Evolutionary conservation across 495 filamentous ascomycete species (phyloP).

Genomic region (Massariosphaeria phaeospora): DNA sequence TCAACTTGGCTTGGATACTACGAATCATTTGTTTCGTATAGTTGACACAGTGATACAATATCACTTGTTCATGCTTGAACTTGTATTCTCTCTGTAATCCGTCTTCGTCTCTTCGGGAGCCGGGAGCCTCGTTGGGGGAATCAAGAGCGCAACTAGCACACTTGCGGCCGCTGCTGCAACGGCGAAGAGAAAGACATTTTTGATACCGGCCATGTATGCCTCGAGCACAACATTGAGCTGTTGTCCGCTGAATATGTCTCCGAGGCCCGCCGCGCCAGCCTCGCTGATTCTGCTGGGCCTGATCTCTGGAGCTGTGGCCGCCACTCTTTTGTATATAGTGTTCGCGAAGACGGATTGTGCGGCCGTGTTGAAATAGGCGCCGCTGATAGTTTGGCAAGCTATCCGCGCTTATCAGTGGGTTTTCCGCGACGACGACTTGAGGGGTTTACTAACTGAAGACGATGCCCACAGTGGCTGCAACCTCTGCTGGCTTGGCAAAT

Average conservation of each 20-base stretch:
- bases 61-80: neutral
- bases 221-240: slow-evolving; percentile 4
- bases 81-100: neutral
- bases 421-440: neutral
- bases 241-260: slow-evolving; percentile 3
- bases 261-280: slow-evolving; percentile 9
- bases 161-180: slow-evolving; percentile 1
- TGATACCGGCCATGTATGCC: slow-evolving; percentile 19
- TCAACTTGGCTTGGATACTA: neutral
- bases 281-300: neutral
- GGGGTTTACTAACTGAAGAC: slow-evolving; percentile 25
- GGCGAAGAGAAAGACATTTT: slow-evolving; percentile 7
- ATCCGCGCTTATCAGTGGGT: too few species aligned
- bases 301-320: slow-evolving; percentile 1
- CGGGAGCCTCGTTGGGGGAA: slow-evolving; percentile 13
- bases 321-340: slow-evolving; percentile 6
- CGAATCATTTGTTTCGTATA: neutral
- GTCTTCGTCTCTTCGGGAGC: neutral
- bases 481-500: neutral
- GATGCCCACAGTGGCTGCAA: slow-evolving; percentile 3
- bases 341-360: slow-evolving; percentile 24
- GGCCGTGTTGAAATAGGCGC: slow-evolving; percentile 6
- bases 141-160: slow-evolving; percentile 9
- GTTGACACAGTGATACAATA: neutral
- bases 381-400: slow-evolving; percentile 20